Conservation (phyloP, 768 basidiomycete genomes). For the Trametes villosa region DNA sequence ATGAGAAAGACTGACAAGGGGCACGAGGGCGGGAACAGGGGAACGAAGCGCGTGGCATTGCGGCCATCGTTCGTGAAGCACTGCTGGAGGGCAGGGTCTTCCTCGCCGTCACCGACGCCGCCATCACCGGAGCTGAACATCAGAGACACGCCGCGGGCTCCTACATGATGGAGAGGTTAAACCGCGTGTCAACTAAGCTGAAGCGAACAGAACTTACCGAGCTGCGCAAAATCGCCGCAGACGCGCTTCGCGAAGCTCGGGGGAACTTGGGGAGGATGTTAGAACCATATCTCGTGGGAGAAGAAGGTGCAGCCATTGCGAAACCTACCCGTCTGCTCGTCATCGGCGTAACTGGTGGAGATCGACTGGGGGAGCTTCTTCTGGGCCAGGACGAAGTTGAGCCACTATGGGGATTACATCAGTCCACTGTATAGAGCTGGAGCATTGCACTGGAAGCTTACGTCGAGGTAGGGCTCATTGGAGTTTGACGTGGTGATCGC, state of each 20-base stretch:
- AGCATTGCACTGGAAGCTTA: constrained; percentile 32
- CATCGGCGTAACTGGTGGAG: constrained; percentile 74
- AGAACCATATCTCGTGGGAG: constrained; percentile 40
- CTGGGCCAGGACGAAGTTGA: constrained; percentile 58
- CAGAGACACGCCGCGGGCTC: constrained; percentile 67
- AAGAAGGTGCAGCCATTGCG: constrained; percentile 41
- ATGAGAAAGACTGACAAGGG: constrained; percentile 38
- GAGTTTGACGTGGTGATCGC: constrained; percentile 40
- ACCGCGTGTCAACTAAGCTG: neutral
- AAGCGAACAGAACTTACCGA: constrained; percentile 45
- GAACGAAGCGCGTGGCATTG: constrained; percentile 55
- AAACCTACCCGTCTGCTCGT: constrained; percentile 64
- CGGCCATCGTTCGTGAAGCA: constrained; percentile 65
- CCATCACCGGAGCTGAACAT: constrained; percentile 68
- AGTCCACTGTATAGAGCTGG: no score
- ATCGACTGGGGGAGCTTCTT: constrained; percentile 58
- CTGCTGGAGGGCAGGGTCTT: constrained; percentile 52
- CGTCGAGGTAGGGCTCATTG: constrained; percentile 55
- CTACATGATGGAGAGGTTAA: no score
- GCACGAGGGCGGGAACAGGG: constrained; percentile 61
- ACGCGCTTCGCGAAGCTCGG: constrained; percentile 56
- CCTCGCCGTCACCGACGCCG: constrained; percentile 69
- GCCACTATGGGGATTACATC: constrained; percentile 65
- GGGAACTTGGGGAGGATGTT: constrained; percentile 48
- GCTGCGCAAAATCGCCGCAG: constrained; percentile 64